These are phyloP conservation scores for Saccharum hybrid DNA, from an alignment of 202 grass and related monocot species.

Conservation along the genomic window DNA sequence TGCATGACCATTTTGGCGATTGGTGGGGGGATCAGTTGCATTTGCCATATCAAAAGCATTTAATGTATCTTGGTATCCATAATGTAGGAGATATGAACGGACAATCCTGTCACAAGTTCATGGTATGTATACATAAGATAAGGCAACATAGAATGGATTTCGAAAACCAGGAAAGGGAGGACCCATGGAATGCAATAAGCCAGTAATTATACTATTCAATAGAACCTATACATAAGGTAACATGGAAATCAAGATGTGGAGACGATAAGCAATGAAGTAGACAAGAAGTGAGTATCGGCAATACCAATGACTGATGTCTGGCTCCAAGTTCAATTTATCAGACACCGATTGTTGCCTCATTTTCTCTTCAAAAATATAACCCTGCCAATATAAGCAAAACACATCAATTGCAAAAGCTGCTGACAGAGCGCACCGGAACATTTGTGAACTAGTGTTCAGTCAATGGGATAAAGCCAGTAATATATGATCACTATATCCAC, in stretches of 20 bases:
- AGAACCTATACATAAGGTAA: slow-evolving; percentile 22
- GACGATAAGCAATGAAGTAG: neutral
- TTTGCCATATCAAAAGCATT: slow-evolving; percentile 85
- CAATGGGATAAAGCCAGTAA: too few species aligned
- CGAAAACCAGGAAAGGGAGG: slow-evolving; percentile 13
- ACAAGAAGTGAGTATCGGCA: slow-evolving; percentile 16
- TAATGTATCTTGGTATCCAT: slow-evolving; percentile 95
- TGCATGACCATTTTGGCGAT: slow-evolving; percentile 68
- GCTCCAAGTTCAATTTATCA: slow-evolving; percentile 68
- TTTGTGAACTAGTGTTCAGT: too few species aligned
- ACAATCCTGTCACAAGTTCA: slow-evolving; percentile 71
- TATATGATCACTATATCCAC: neutral
- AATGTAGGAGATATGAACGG: slow-evolving; percentile 93
- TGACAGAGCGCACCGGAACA: slow-evolving; percentile 15
- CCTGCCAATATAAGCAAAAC: slow-evolving; percentile 56
- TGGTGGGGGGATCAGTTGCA: slow-evolving; percentile 62
- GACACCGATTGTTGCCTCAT: slow-evolving; percentile 68
- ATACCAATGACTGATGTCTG: slow-evolving; percentile 81
- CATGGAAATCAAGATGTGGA: slow-evolving; percentile 34
- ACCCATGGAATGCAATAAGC: neutral
- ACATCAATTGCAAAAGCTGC: slow-evolving; percentile 20
- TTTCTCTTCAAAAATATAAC: slow-evolving; percentile 82
- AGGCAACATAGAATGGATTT: slow-evolving; percentile 36
- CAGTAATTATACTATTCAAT: slow-evolving; percentile 20
- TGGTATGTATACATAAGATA: neutral